phyloP scores from a whole-genome alignment of 306 rosid genomes.

The Cicer chorassanicum region DNA sequence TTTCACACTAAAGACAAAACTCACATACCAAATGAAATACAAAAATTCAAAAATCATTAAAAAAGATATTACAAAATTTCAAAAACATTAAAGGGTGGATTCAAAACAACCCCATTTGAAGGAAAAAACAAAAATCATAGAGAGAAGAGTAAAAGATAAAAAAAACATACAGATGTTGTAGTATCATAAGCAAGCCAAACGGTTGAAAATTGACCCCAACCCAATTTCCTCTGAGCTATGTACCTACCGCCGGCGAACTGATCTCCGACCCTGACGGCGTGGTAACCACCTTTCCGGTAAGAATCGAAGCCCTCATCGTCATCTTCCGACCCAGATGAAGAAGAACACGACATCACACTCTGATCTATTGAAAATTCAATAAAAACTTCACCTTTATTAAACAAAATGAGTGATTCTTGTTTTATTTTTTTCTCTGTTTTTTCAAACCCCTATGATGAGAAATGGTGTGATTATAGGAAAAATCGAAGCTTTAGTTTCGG shows the following conservation, averaged over 20 bases:
- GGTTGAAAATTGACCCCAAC: constrained; percentile 99
- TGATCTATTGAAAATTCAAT: constrained; percentile 43
- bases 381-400: constrained; percentile 12
- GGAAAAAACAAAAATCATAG: background rate
- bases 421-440: too few relatives aligned
- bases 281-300: constrained; percentile 94
- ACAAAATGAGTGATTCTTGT: background rate
- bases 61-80: too few relatives aligned
- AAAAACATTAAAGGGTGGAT: background rate
- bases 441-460: background rate
- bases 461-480: constrained; percentile 39
- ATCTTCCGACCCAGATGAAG: constrained; percentile 92
- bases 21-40: background rate
- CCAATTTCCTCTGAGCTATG: constrained; percentile 88
- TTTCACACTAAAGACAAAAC: too few relatives aligned
- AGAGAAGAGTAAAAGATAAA: constrained; percentile 19
- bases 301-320: constrained; percentile 92
- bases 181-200: constrained; percentile 98
- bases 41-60: background rate
- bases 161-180: constrained; percentile 60
- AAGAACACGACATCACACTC: constrained; percentile 77
- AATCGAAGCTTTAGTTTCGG: constrained; percentile 52
- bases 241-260: constrained; percentile 89
- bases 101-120: constrained; percentile 1
- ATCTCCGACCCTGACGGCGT: constrained; percentile 88